Conservation (phyloP, 2,329 filamentous ascomycete genomes). For the Aureobasidium sp. region DNA sequence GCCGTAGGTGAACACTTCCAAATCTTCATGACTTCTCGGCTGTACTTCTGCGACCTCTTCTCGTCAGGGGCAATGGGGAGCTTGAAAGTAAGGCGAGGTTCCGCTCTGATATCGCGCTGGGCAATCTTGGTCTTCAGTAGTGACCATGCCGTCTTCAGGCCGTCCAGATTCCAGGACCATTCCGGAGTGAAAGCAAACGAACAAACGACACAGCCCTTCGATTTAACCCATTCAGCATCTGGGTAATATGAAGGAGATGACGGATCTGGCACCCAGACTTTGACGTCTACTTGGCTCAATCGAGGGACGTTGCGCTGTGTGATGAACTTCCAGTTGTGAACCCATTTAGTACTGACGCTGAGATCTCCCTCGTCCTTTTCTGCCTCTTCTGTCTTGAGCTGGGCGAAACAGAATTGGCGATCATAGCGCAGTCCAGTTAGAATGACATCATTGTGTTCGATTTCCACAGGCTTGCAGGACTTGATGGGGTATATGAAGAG, state of each 20-base stretch:
- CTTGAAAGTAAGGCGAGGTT: slow-evolving; percentile 48
- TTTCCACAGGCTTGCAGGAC: slow-evolving; percentile 68
- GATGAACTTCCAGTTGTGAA: slow-evolving; percentile 59
- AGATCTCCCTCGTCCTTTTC: slow-evolving; percentile 37
- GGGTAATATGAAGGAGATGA: slow-evolving; percentile 43
- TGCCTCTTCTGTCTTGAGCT: slow-evolving; percentile 36
- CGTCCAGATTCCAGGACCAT: slow-evolving; percentile 19
- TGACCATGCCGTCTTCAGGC: slow-evolving; percentile 25
- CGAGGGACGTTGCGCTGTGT: slow-evolving; percentile 61
- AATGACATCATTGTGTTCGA: slow-evolving; percentile 56
- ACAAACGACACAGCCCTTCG: slow-evolving; percentile 55
- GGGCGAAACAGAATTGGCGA: slow-evolving; percentile 74
- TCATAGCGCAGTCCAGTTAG: slow-evolving; percentile 67
- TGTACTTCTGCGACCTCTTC: slow-evolving; percentile 52
- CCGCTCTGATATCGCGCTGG: slow-evolving; percentile 16
- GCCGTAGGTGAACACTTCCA: slow-evolving; percentile 51
- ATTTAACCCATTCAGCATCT: slow-evolving; percentile 37
- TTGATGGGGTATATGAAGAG: slow-evolving; percentile 78
- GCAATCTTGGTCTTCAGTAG: slow-evolving; percentile 26
- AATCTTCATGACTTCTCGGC: slow-evolving; percentile 52
- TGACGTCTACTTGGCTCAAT: slow-evolving; percentile 59
- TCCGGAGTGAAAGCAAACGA: slow-evolving; percentile 50
- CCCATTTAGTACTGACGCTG: slow-evolving; percentile 30
- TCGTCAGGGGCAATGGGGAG: slow-evolving; percentile 56
- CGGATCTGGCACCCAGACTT: slow-evolving; percentile 63